These are phyloP conservation scores for Hymenoscyphus fraxineus DNA, from an alignment of 2,329 filamentous ascomycete genomes.

Conservation along the genomic window DNA sequence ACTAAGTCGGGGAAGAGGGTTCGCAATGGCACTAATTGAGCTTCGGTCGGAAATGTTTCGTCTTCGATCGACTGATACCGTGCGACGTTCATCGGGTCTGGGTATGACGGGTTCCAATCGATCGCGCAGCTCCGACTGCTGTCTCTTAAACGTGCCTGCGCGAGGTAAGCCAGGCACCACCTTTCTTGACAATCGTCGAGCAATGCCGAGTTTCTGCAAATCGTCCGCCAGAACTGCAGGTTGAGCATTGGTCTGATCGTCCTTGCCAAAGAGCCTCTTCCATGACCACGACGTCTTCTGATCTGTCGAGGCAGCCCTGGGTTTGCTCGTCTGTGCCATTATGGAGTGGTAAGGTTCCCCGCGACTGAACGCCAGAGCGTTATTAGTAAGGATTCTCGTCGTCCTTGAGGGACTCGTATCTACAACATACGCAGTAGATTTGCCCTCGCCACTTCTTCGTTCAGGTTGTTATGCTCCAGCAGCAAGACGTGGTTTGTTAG, in stretches of 20 bases:
- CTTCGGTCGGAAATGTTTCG: conserved; percentile 23
- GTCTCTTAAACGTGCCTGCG: conserved; percentile 74
- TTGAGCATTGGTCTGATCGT: conserved; percentile 21
- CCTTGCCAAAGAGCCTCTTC: conserved; percentile 33
- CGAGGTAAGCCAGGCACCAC: conserved; percentile 78
- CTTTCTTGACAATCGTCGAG: conserved; percentile 41
- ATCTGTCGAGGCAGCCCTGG: conserved; percentile 29
- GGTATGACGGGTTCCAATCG: conserved; percentile 65
- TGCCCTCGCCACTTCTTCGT: conserved; percentile 7
- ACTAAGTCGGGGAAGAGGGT: conserved; percentile 25
- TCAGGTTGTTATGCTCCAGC: neutral
- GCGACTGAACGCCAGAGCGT: conserved; percentile 13
- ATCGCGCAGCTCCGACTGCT: conserved; percentile 75
- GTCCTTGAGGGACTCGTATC: conserved; percentile 7
- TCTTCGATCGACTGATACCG: conserved; percentile 61
- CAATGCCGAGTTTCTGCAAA: conserved; percentile 25
- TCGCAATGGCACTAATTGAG: conserved; percentile 24
- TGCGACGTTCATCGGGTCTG: conserved; percentile 64
- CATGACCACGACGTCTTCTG: conserved; percentile 32
- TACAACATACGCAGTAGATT: conserved; percentile 15
- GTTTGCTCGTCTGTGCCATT: conserved; percentile 31
- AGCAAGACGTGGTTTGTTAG: conserved; percentile 19
- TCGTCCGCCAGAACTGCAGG: conserved; percentile 22
- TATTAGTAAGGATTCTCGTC: conserved; percentile 20
- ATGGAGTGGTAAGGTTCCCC: conserved; percentile 23